Conservation (phyloP, 345 rosid genomes). For the Ceriops decandra region DNA sequence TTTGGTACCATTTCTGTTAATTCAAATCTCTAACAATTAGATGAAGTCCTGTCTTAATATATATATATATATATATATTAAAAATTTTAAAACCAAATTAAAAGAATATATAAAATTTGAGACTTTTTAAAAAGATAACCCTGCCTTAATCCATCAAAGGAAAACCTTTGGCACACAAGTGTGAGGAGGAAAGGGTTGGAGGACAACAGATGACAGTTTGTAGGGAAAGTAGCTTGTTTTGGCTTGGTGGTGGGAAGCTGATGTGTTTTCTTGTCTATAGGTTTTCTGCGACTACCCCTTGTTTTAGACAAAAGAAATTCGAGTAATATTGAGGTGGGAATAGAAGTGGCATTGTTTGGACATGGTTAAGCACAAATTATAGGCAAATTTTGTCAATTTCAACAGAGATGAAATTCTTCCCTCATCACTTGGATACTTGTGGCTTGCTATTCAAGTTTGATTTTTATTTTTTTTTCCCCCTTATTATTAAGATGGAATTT, state of each 20-base stretch:
- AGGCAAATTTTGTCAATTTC: too few relatives aligned
- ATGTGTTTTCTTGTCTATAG: conserved; percentile 28
- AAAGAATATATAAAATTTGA: too few relatives aligned
- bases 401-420: neutral
- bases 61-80: too few relatives aligned
- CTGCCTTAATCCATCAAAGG: neutral
- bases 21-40: too few relatives aligned
- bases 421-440: neutral
- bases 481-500: neutral
- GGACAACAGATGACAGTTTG: conserved; percentile 47
- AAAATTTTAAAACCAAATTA: too few relatives aligned
- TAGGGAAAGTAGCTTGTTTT: conserved; percentile 12
- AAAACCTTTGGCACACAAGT: conserved; percentile 24
- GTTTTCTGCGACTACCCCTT: conserved; percentile 38
- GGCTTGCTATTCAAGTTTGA: too few relatives aligned
- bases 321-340: conserved; percentile 21
- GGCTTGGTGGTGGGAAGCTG: conserved; percentile 31
- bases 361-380: too few relatives aligned
- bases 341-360: conserved; percentile 8
- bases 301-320: conserved; percentile 29
- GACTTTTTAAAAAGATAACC: too few relatives aligned
- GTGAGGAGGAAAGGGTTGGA: conserved; percentile 32
- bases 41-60: too few relatives aligned
- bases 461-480: too few relatives aligned
- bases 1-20: too few relatives aligned